Conservation (phyloP, 2,329 filamentous ascomycete species). For the Coniochaeta sp. region DNA sequence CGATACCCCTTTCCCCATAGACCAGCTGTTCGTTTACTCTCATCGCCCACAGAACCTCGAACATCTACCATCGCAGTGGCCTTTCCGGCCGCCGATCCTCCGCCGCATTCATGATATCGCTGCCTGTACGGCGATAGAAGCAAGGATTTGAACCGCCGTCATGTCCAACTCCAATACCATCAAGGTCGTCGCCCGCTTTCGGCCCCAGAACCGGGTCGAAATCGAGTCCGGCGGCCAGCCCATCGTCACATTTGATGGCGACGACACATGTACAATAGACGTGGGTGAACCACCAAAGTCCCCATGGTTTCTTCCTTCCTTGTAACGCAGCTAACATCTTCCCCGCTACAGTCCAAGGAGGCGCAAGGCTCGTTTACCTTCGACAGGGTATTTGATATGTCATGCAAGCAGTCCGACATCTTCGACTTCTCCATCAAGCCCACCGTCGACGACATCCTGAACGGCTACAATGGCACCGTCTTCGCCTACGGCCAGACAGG, state of each 20-base stretch:
- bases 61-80: not conserved
- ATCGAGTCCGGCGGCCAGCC: conserved; percentile 83
- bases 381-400: conserved; percentile 95
- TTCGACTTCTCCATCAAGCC: conserved; percentile 97
- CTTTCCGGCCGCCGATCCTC: not conserved
- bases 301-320: conserved; percentile 5
- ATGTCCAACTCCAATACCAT: conserved; percentile 58
- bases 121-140: not conserved
- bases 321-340: conserved; percentile 18
- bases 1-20: not conserved
- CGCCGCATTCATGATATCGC: conserved; percentile 1
- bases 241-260: conserved; percentile 80
- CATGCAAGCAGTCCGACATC: conserved; percentile 81
- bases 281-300: conserved; percentile 42
- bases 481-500: conserved; percentile 98
- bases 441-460: conserved; percentile 95
- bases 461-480: conserved; percentile 98
- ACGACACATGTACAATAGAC: conserved; percentile 80
- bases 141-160: conserved; percentile 20
- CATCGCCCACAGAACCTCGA: conserved; percentile 2
- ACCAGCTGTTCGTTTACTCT: not conserved
- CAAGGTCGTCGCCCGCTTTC: conserved; percentile 94
- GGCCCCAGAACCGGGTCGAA: conserved; percentile 94
- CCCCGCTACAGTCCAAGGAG: conserved; percentile 60
- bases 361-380: conserved; percentile 86